These are phyloP conservation scores for Tilletia caries DNA, from an alignment of 1,284 basidiomycete species.

Conservation along the genomic window DNA sequence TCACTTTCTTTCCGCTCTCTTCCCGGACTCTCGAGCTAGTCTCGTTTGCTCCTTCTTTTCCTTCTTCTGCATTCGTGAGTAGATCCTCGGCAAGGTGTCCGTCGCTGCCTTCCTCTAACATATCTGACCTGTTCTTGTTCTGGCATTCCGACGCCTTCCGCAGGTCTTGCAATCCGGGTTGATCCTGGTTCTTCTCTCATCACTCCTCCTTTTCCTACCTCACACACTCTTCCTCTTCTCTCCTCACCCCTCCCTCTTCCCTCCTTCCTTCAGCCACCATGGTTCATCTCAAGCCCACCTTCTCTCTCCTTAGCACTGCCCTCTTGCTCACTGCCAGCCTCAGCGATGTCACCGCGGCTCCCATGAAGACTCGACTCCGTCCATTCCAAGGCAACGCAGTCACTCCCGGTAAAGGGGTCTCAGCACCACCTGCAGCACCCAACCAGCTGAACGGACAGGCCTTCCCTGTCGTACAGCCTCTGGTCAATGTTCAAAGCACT, in stretches of 20 bases:
- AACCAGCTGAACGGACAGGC: neutral
- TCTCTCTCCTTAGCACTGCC: neutral
- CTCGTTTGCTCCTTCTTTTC: neutral
- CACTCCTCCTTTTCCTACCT: neutral
- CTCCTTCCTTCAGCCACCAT: neutral
- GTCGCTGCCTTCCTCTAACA: no score
- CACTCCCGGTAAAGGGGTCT: neutral
- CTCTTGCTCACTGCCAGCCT: neutral
- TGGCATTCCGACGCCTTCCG: no score
- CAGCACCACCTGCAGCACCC: neutral
- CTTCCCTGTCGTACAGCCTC: neutral
- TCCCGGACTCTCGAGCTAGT: conserved; percentile 3
- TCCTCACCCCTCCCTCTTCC: neutral
- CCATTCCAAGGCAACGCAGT: conserved; percentile 3
- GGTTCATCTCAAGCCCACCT: conserved; percentile 6
- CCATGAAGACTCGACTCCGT: neutral
- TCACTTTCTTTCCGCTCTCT: neutral
- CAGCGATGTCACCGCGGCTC: neutral
- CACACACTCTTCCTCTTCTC: neutral
- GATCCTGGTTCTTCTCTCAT: conserved; percentile 1
- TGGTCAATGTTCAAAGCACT: conserved; percentile 1
- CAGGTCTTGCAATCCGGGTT: conserved; percentile 7
- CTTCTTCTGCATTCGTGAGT: conserved; percentile 7
- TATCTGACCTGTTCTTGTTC: neutral
- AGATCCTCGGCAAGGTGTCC: neutral